A percentile compares a stretch with the other conserved stretches of the same genome.
These are phyloP conservation scores for Mucor sp. DNA, from an alignment of 371 early-diverging fungal species.

Conservation along the genomic window DNA sequence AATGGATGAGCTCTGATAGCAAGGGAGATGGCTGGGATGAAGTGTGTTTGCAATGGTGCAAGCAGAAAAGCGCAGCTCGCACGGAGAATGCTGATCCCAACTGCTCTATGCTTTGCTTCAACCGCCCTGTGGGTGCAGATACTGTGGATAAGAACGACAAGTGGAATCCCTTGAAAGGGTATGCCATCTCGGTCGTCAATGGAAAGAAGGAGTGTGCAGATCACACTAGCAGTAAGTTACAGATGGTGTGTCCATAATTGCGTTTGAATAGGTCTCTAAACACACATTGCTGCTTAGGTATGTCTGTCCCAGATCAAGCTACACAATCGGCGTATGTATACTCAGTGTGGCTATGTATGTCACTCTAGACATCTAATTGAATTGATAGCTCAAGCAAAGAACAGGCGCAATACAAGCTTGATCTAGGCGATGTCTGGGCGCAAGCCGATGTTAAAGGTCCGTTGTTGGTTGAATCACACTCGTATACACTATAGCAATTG, in stretches of 20 bases:
- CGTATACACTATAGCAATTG: too few species aligned
- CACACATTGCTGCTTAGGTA: background rate
- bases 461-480: background rate
- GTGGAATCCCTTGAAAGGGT: constrained; percentile 7
- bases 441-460: constrained; percentile 3
- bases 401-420: constrained; percentile 1
- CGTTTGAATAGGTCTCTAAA: background rate
- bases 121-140: background rate
- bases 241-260: background rate
- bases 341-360: background rate
- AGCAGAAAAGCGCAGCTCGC: background rate
- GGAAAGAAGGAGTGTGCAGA: background rate
- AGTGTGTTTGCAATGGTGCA: constrained; percentile 13
- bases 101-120: constrained; percentile 12
- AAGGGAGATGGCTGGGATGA: constrained; percentile 8
- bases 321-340: background rate
- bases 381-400: background rate
- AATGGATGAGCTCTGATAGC: background rate
- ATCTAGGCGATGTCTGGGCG: constrained; percentile 1
- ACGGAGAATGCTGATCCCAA: background rate
- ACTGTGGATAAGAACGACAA: background rate
- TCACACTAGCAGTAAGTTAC: background rate
- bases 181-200: background rate
- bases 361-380: background rate
- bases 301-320: background rate